Percentiles rank a stretch among this genome's conserved stretches.
Evolutionary conservation across 495 filamentous ascomycete genomes (phyloP).

Genomic region (Mycothermus thermophilus): DNA sequence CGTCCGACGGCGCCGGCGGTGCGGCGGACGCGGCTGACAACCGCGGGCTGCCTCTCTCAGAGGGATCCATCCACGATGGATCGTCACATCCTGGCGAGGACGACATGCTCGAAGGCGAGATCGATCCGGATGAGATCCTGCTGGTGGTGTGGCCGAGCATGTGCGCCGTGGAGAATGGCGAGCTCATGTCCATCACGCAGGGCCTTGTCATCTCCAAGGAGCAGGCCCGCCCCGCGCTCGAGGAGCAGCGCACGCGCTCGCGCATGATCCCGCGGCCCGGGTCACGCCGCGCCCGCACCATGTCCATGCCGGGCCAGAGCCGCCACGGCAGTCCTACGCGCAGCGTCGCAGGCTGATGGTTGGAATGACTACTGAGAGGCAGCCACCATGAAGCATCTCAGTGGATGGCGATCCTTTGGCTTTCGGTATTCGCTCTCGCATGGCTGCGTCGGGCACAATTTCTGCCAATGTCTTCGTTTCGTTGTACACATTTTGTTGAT

Average conservation of each 20-base stretch:
- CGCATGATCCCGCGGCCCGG: slow-evolving; percentile 12
- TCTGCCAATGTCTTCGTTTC: not conserved
- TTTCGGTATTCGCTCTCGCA: no score
- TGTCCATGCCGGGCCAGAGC: slow-evolving; percentile 18
- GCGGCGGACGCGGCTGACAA: slow-evolving; percentile 2
- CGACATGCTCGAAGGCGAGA: slow-evolving; percentile 13
- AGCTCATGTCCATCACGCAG: slow-evolving; percentile 24
- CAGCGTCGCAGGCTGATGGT: no score
- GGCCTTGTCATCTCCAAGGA: slow-evolving; percentile 26
- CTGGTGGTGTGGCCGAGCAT: slow-evolving; percentile 27
- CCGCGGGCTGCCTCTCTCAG: no score
- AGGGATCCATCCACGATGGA: slow-evolving; percentile 1
- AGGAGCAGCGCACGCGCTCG: slow-evolving; percentile 15
- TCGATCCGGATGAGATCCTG: slow-evolving; percentile 24
- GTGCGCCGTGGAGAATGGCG: slow-evolving; percentile 24
- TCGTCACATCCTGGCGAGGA: not conserved
- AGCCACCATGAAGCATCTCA: no score
- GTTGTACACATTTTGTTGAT: not conserved
- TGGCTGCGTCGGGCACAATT: no score
- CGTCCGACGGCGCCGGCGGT: not conserved
- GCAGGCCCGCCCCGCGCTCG: slow-evolving; percentile 21
- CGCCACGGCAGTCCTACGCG: slow-evolving; percentile 7
- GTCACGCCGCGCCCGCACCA: slow-evolving; percentile 17
- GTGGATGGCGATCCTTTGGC: no score
- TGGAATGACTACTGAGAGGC: no score